A percentile compares a stretch with the other conserved stretches of the same genome.
Conservation (phyloP, 2,329 filamentous ascomycete species). For the Cercospora nicotianae region DNA sequence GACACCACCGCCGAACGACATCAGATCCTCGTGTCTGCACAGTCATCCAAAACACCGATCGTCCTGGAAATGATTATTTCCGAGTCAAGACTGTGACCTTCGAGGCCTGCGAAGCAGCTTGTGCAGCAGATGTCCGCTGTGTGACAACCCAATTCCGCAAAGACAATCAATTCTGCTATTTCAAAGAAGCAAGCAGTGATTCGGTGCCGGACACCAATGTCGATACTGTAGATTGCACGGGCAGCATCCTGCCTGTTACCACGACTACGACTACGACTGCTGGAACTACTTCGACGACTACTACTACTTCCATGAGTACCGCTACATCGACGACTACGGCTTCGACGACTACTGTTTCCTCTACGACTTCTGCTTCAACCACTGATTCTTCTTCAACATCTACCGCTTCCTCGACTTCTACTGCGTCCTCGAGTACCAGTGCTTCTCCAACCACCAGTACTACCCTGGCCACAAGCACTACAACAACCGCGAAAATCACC, state of each 20-base stretch:
- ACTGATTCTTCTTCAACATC: not conserved
- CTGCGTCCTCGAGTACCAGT: too few species aligned
- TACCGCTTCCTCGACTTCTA: not conserved
- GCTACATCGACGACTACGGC: not conserved
- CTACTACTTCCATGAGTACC: not conserved
- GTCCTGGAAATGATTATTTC: not conserved
- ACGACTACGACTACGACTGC: not conserved
- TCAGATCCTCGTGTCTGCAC: not conserved
- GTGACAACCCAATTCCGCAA: not conserved
- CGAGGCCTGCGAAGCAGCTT: not conserved
- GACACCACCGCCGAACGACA: not conserved
- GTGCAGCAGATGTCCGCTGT: not conserved
- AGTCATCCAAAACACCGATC: not conserved
- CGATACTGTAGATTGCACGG: not conserved
- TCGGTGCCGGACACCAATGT: not conserved
- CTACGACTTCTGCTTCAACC: too few species aligned
- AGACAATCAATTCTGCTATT: not conserved
- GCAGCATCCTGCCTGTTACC: not conserved
- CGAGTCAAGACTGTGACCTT: not conserved
- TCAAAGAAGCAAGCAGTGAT: not conserved
- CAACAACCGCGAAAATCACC: not conserved
- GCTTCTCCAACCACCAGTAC: not conserved
- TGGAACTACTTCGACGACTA: not conserved
- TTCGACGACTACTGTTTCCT: too few species aligned
- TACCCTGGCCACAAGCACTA: not conserved